Evolutionary conservation across 2,329 filamentous ascomycete genomes (phyloP), one percentile per base, ranked within the genome.

Genomic region (Metarhizium sp.): DNA sequence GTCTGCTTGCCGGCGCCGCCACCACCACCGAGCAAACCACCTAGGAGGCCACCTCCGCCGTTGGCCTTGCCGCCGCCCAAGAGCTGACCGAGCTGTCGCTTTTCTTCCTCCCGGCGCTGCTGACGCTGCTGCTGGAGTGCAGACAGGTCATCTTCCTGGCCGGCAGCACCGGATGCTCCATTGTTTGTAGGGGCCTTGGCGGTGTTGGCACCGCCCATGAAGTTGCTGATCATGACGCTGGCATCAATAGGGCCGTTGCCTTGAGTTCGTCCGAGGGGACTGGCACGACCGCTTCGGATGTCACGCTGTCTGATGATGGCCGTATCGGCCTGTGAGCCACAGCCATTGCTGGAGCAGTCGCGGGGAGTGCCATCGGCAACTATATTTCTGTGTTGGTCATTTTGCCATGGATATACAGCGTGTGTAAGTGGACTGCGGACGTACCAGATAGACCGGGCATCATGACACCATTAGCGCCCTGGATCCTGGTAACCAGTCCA

Each of bases 301-400:
- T 87, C 84, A 13, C 73, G 69, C 58, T 79, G 70, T 42, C 84
- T 80, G 69, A 87, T 86, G 73, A 87, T 86, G 67, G 84, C 76
- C n/a, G 85, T 87, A 65, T 88, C 85, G 57, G 78, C 81, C 67
- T 87, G 79, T n/a, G 84, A 78, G 57, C 84, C 85, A 65, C 83
- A 87, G 49, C 67, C 59, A 61, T 84, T 81, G 62, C 73, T 74
- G 52, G 79, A 74, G 68, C 84, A 87, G 71, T 87, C 83, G 64
- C 85, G 82, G 52, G 84, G 85, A 59, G 84, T 87, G 63, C 83
- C 84, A 58, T 87, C 84, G 50, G 75, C 73, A 60, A 86, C 80
- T 76, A 18, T 47, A 42, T 11, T 45, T 60, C 32, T 57, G 55
- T 57, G 55, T 54, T 25, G 45, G 34, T 43, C 38, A 16, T 40